phyloP scores from a whole-genome alignment of 2,329 filamentous ascomycete species.

The Periglandula ipomoeae region DNA sequence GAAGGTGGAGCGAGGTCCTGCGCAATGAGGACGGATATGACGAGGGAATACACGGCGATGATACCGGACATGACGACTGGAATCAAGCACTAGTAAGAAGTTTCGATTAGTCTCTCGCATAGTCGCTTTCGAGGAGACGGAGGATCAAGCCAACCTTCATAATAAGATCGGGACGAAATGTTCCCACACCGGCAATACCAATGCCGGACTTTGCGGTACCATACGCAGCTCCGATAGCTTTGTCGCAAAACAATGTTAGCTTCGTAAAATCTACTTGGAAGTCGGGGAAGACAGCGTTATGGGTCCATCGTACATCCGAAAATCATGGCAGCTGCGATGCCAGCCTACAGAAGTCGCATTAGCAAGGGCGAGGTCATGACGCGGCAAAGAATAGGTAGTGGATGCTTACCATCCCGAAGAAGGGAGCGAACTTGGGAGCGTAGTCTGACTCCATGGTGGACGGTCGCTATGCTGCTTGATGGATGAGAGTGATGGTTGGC shows the following conservation, averaged over 20 bases:
- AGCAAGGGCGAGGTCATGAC: conserved; percentile 15
- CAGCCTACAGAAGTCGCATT: conserved; percentile 41
- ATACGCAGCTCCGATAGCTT: conserved; percentile 67
- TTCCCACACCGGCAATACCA: conserved; percentile 77
- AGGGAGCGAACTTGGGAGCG: conserved; percentile 75
- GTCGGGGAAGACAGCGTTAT: not conserved
- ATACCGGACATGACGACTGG: conserved; percentile 98
- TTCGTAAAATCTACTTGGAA: not conserved
- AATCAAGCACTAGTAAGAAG: conserved; percentile 56
- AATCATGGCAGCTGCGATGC: conserved; percentile 74
- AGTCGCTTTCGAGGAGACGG: not conserved
- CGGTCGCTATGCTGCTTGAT: conserved; percentile 3
- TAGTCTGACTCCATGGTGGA: conserved; percentile 49
- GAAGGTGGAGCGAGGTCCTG: conserved; percentile 71
- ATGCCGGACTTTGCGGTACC: conserved; percentile 84
- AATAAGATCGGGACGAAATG: conserved; percentile 76
- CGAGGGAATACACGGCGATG: conserved; percentile 93
- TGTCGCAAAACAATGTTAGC: conserved; percentile 9
- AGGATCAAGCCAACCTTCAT: conserved; percentile 60
- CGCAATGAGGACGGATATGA: conserved; percentile 92
- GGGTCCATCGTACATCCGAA: conserved; percentile 60
- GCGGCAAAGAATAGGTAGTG: conserved; percentile 8
- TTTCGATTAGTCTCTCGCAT: not conserved
- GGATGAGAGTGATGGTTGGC: not conserved
- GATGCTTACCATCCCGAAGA: conserved; percentile 72